Conservation (phyloP, 768 basidiomycete genomes). For the Leccinum truebloodii region DNA sequence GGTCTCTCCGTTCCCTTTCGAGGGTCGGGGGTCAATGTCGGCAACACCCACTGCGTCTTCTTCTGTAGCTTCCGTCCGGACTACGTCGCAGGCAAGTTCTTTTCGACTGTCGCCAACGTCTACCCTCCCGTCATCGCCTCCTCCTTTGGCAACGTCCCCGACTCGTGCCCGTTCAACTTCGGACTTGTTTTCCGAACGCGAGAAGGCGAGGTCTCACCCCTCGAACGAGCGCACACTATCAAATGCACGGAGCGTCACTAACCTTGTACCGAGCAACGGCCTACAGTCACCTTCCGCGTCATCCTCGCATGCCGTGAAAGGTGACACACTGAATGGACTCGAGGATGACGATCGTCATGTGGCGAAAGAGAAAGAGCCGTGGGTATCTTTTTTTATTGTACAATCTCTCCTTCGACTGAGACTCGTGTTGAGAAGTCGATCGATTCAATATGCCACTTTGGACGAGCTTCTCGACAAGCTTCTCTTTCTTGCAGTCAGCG, state of each 20-base stretch:
- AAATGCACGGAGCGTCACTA: slow-evolving; percentile 31
- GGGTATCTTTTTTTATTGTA: slow-evolving; percentile 25
- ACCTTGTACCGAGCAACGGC: slow-evolving; percentile 23
- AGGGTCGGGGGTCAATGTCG: slow-evolving; percentile 47
- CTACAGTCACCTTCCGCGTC: slow-evolving; percentile 20
- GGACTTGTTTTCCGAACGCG: slow-evolving; percentile 47
- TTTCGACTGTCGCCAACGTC: slow-evolving; percentile 34
- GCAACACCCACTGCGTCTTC: slow-evolving; percentile 54
- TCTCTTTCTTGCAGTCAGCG: slow-evolving; percentile 79
- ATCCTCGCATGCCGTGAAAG: slow-evolving; percentile 15
- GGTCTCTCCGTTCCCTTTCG: slow-evolving; percentile 53
- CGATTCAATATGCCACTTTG: slow-evolving; percentile 71
- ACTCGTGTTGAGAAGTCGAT: slow-evolving; percentile 39
- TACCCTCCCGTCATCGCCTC: slow-evolving; percentile 38
- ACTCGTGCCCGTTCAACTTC: slow-evolving; percentile 57
- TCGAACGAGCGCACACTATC: slow-evolving; percentile 32
- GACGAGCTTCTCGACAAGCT: slow-evolving; percentile 83
- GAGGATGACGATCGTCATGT: slow-evolving; percentile 29
- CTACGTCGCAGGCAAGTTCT: slow-evolving; percentile 32
- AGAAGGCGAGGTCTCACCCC: slow-evolving; percentile 35
- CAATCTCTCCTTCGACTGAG: slow-evolving; percentile 13
- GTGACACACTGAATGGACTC: slow-evolving; percentile 18
- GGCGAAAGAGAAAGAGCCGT: slow-evolving; percentile 54
- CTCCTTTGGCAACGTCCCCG: slow-evolving; percentile 46
- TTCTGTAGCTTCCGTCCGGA: slow-evolving; percentile 35